Percentiles rank a stretch among this genome's conserved stretches.
Evolutionary conservation across 768 basidiomycete species (phyloP).

Genomic region (Calvatia gigantea): DNA sequence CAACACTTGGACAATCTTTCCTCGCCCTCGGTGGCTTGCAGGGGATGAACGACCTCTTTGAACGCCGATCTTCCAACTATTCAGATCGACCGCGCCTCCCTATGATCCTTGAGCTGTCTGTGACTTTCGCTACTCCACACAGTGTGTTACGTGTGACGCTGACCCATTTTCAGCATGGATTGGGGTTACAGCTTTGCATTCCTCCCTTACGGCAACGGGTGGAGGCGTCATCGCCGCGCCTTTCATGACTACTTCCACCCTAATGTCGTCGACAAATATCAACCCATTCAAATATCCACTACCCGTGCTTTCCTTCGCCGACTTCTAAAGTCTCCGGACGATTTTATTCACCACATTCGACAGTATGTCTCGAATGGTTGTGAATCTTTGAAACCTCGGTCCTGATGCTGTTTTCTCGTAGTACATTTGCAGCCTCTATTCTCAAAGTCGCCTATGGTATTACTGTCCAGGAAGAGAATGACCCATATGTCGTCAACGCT

Average conservation of each 20-base stretch:
- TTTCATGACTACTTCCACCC: neutral
- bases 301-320: conserved; percentile 18
- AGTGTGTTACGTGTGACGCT: neutral
- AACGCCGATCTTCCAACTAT: conserved; percentile 15
- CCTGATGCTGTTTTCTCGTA: neutral
- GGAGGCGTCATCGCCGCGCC: conserved; percentile 17
- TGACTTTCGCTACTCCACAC: neutral
- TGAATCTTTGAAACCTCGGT: too few relatives aligned
- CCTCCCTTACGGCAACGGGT: conserved; percentile 16
- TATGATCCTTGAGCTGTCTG: conserved; percentile 11
- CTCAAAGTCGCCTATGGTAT: conserved; percentile 12
- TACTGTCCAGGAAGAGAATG: neutral
- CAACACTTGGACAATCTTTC: conserved; percentile 9
- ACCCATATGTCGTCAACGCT: conserved; percentile 19
- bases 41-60: conserved; percentile 14
- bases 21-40: conserved; percentile 10
- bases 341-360: conserved; percentile 22
- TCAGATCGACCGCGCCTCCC: conserved; percentile 9
- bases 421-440: conserved; percentile 2
- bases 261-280: conserved; percentile 18
- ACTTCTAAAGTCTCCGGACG: conserved; percentile 19
- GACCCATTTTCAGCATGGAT: neutral
- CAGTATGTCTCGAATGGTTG: conserved; percentile 20
- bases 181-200: conserved; percentile 10
- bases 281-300: conserved; percentile 22